Percentiles rank a stretch among this genome's conserved stretches.
Evolutionary conservation across 1,284 basidiomycete genomes (phyloP).

Genomic region (Peniophora sp.): DNA sequence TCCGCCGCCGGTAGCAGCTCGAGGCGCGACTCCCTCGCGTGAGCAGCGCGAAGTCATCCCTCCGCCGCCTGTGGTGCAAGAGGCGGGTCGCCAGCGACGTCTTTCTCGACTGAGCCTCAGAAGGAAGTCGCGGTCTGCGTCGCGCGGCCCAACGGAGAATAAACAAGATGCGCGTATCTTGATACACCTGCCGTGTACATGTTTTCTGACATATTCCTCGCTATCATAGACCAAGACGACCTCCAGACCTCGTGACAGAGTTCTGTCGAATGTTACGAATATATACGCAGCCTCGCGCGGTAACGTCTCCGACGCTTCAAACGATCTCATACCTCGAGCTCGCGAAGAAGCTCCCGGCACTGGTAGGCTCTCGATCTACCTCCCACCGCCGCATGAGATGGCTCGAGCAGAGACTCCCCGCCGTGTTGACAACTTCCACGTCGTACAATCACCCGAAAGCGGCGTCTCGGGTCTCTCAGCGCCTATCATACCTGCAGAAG

Average conservation of each 20-base stretch:
- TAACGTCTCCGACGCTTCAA: slow-evolving; percentile 20
- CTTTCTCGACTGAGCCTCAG: too few relatives aligned
- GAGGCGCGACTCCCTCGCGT: too few relatives aligned
- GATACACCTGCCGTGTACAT: too few relatives aligned
- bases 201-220: slow-evolving; percentile 25
- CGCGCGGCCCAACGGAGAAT: background rate
- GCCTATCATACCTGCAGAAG: too few relatives aligned
- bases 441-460: background rate
- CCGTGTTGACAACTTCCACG: slow-evolving; percentile 12
- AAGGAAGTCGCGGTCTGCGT: background rate
- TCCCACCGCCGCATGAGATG: slow-evolving; percentile 32
- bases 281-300: slow-evolving; percentile 8
- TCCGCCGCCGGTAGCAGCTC: too few relatives aligned
- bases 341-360: slow-evolving; percentile 13
- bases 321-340: slow-evolving; percentile 33
- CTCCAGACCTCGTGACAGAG: slow-evolving; percentile 10
- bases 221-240: slow-evolving; percentile 16
- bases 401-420: slow-evolving; percentile 12
- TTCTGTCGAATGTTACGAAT: slow-evolving; percentile 7
- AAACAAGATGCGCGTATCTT: background rate
- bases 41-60: too few relatives aligned
- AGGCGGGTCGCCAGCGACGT: too few relatives aligned
- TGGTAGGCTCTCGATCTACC: slow-evolving; percentile 17
- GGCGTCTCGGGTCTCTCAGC: too few relatives aligned
- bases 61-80: too few relatives aligned